phyloP scores from a whole-genome alignment of 1,284 basidiomycete genomes.

The Apiotrichum montevideense region DNA sequence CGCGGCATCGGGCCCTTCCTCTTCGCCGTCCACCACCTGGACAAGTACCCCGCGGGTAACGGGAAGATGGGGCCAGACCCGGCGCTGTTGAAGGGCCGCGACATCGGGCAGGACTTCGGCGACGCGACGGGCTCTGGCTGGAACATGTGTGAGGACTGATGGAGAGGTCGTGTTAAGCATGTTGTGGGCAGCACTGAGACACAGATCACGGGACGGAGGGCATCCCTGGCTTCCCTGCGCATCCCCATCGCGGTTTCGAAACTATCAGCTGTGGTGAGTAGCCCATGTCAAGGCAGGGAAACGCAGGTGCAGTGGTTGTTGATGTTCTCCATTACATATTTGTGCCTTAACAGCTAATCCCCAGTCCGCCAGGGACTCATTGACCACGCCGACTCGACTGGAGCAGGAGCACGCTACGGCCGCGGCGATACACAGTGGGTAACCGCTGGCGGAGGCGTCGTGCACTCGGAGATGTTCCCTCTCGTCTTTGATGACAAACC shows the following conservation, averaged over 20 bases:
- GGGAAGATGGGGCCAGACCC: constrained; percentile 5
- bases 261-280: constrained; percentile 2
- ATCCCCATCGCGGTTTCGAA: constrained; percentile 16
- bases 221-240: not conserved
- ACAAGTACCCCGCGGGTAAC: constrained; percentile 13
- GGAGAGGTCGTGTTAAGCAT: too few relatives aligned
- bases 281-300: not conserved
- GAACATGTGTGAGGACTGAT: constrained; percentile 5
- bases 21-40: constrained; percentile 5
- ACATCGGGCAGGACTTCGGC: constrained; percentile 11
- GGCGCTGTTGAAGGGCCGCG: constrained; percentile 6
- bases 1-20: constrained; percentile 13
- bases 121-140: constrained; percentile 10
- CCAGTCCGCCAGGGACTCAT: constrained; percentile 7
- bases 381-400: constrained; percentile 17
- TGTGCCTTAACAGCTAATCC: too few relatives aligned
- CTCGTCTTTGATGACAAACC: constrained; percentile 3
- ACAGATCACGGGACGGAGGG: not conserved
- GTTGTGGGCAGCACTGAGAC: too few relatives aligned
- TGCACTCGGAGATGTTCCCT: constrained; percentile 70
- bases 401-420: constrained; percentile 15
- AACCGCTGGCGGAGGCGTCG: constrained; percentile 63
- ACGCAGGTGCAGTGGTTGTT: too few relatives aligned
- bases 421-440: constrained; percentile 91
- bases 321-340: too few relatives aligned